These are phyloP conservation scores for Tillandsia fasciculata DNA, from an alignment of 176 grass and related monocot genomes.

Conservation along the genomic window DNA sequence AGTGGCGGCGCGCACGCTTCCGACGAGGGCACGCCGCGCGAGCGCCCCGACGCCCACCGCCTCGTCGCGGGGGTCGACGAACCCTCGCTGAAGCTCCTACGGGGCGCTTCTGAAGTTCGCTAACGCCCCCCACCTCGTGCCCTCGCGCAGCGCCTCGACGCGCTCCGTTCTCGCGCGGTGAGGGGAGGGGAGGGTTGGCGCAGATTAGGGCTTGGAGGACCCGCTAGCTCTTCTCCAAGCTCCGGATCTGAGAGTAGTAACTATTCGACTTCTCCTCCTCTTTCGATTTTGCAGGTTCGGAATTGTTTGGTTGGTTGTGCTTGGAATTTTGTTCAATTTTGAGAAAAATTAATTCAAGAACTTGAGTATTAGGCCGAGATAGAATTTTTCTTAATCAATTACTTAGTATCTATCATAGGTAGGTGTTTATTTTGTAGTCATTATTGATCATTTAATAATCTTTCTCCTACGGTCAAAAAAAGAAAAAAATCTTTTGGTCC, in stretches of 20 bases:
- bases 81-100: slow-evolving; percentile 46
- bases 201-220: slow-evolving; percentile 53
- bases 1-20: slow-evolving; percentile 38
- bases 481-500: too few species aligned
- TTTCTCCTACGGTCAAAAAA: too few species aligned
- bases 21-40: slow-evolving; percentile 44
- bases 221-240: slow-evolving; percentile 60
- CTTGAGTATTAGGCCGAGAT: too few species aligned
- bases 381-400: too few species aligned
- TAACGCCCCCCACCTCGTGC: slow-evolving; percentile 51
- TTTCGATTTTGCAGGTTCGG: too few species aligned
- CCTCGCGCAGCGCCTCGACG: slow-evolving; percentile 46
- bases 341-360: too few species aligned
- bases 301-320: too few species aligned
- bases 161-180: slow-evolving; percentile 28
- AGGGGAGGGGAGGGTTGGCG: slow-evolving; percentile 40
- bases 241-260: slow-evolving; percentile 24
- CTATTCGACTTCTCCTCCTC: too few species aligned
- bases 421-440: too few species aligned
- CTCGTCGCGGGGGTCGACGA: slow-evolving; percentile 45
- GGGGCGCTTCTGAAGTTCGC: slow-evolving; percentile 50
- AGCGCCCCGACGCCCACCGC: slow-evolving; percentile 45
- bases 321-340: too few species aligned
- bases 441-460: too few species aligned
- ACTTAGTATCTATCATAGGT: too few species aligned